phyloP scores from a whole-genome alignment of 495 filamentous ascomycete species.

The Pseudevernia furfuracea region DNA sequence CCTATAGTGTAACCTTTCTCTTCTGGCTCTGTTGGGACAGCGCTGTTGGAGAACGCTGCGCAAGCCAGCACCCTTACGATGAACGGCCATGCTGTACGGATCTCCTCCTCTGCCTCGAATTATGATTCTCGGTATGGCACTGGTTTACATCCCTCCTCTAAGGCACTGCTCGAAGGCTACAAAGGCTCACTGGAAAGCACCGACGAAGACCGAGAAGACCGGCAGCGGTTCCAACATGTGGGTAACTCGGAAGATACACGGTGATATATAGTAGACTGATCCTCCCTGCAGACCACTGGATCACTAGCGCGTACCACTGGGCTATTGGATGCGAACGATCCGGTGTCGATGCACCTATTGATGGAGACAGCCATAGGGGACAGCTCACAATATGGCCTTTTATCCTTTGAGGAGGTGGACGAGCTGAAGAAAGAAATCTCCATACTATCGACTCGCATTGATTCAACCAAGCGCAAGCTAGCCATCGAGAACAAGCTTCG shows the following conservation, averaged over 20 bases:
- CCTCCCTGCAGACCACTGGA: slow-evolving; percentile 18
- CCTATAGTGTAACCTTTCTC: neutral
- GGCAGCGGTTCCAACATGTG: slow-evolving; percentile 9
- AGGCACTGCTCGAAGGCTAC: slow-evolving; percentile 43
- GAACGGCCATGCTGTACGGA: slow-evolving; percentile 40
- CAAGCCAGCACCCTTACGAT: slow-evolving; percentile 27
- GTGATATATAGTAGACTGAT: slow-evolving; percentile 5
- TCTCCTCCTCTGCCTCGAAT: slow-evolving; percentile 40
- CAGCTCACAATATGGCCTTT: slow-evolving; percentile 71
- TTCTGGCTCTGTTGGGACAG: neutral
- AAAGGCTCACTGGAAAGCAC: slow-evolving; percentile 30
- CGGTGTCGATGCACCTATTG: slow-evolving; percentile 70
- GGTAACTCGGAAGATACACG: neutral
- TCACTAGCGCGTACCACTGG: slow-evolving; percentile 36
- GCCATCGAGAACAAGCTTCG: slow-evolving; percentile 88
- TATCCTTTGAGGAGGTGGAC: slow-evolving; percentile 87
- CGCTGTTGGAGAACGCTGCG: neutral
- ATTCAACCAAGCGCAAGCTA: slow-evolving; percentile 69
- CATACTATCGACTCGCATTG: slow-evolving; percentile 62
- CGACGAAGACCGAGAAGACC: slow-evolving; percentile 2
- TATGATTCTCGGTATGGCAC: slow-evolving; percentile 43
- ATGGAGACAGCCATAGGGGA: slow-evolving; percentile 90
- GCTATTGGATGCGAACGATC: slow-evolving; percentile 45
- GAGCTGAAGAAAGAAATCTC: slow-evolving; percentile 77
- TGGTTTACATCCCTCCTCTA: slow-evolving; percentile 33